A percentile compares a stretch with the other conserved stretches of the same genome.
phyloP scores from a whole-genome alignment of 1,284 basidiomycete species.

The Cryptococcus sp. region DNA sequence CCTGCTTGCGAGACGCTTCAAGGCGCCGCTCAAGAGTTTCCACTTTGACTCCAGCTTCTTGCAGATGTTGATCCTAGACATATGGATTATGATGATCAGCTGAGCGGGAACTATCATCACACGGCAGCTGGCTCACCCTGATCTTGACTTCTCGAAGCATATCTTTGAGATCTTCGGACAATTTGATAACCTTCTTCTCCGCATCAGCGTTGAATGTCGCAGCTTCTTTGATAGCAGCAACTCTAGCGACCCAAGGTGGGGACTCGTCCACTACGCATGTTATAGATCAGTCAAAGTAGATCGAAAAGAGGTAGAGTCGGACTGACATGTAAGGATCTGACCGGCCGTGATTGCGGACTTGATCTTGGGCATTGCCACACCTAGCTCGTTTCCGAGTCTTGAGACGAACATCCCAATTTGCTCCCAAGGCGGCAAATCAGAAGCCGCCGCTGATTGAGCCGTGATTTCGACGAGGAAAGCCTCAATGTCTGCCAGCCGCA shows the following conservation, averaged over 20 bases:
- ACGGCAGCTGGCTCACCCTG: conserved; percentile 40
- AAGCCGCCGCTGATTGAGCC: conserved; percentile 27
- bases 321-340: conserved; percentile 68
- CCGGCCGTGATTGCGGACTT: conserved; percentile 67
- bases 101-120: not conserved
- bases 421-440: conserved; percentile 70
- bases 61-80: conserved; percentile 79
- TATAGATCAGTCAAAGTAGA: not conserved
- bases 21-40: conserved; percentile 91
- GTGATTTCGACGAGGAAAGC: conserved; percentile 68
- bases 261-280: conserved; percentile 65
- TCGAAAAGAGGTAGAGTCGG: too few species aligned
- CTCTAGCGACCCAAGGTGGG: conserved; percentile 84
- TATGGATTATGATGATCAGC: not conserved
- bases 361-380: conserved; percentile 67
- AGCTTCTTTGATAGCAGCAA: conserved; percentile 79
- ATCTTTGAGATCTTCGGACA: conserved; percentile 86
- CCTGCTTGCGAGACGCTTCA: conserved; percentile 82
- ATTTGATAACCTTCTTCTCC: conserved; percentile 77
- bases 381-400: conserved; percentile 69
- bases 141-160: conserved; percentile 78
- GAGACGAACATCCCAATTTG: conserved; percentile 69
- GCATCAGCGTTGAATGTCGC: conserved; percentile 87
- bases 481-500: conserved; percentile 72
- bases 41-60: conserved; percentile 88